phyloP scores from a whole-genome alignment of 2,329 filamentous ascomycete genomes.

The Trichoderma sp. region DNA sequence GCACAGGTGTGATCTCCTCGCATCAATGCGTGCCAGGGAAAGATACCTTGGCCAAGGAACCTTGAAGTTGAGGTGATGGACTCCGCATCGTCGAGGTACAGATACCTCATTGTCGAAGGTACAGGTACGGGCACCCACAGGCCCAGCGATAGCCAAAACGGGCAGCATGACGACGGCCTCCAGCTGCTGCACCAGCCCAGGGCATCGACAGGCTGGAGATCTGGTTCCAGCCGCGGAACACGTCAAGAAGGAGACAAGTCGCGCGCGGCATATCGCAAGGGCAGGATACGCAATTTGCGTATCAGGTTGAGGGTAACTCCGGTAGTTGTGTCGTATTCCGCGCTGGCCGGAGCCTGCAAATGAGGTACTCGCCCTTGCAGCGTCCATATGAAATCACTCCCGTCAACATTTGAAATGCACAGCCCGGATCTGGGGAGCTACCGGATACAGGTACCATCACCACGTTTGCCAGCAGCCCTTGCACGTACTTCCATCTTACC shows the following conservation, averaged over 20 bases:
- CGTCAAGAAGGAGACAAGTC: conserved; percentile 5
- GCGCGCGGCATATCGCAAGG: not conserved
- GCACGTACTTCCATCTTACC: no score
- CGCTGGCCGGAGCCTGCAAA: no score
- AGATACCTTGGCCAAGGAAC: no score
- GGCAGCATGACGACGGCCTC: not conserved
- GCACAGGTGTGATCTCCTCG: not conserved
- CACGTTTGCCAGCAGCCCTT: no score
- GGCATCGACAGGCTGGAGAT: not conserved
- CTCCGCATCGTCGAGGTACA: conserved; percentile 14
- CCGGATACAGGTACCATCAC: no score
- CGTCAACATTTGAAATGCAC: conserved; percentile 2
- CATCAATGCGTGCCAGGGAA: no score
- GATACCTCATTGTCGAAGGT: not conserved
- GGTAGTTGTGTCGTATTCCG: not conserved
- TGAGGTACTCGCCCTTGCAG: no score
- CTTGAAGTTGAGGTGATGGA: not conserved
- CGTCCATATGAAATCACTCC: no score
- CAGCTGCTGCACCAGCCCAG: not conserved
- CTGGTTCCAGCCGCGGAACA: not conserved
- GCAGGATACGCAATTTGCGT: no score
- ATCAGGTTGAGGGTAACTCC: not conserved
- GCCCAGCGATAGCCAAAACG: not conserved
- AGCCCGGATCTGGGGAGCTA: not conserved
- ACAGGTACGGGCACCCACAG: not conserved